Conservation (phyloP, 2,329 filamentous ascomycete genomes). For the Fonsecaea multimorphosa region DNA sequence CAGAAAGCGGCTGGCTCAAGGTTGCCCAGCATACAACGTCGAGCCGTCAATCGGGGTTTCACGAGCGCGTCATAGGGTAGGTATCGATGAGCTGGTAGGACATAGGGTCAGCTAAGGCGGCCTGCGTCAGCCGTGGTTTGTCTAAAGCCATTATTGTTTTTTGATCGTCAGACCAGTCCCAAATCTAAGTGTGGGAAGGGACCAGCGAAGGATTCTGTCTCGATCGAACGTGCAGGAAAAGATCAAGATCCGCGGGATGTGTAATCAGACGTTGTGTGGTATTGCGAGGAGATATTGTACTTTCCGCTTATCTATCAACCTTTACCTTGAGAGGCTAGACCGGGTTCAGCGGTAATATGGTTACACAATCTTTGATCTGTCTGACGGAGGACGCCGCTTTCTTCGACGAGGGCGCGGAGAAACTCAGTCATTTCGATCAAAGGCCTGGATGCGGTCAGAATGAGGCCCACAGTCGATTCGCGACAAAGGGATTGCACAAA, state of each 20-base stretch:
- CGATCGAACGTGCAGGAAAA: conserved; percentile 9
- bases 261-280: not conserved
- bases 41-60: not conserved
- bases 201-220: not conserved
- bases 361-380: conserved; percentile 3
- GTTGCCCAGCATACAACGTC: not conserved
- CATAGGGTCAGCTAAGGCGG: not conserved
- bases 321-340: conserved; percentile 20
- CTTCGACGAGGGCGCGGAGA: too few relatives aligned
- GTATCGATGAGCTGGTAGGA: not conserved
- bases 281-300: conserved; percentile 28
- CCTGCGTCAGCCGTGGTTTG: conserved; percentile 4
- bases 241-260: conserved; percentile 29
- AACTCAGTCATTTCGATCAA: too few relatives aligned
- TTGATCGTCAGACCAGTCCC: not conserved
- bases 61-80: not conserved
- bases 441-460: too few relatives aligned
- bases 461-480: too few relatives aligned
- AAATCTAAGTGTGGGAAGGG: conserved; percentile 7
- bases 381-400: not conserved
- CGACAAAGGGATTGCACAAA: too few relatives aligned
- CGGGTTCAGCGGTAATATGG: conserved; percentile 8
- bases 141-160: conserved; percentile 10
- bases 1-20: not conserved
- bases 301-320: conserved; percentile 28